Evolutionary conservation across 768 basidiomycete species (phyloP), one percentile per base, ranked within the genome.

Genomic region (Omphalotus guepiniiformis): DNA sequence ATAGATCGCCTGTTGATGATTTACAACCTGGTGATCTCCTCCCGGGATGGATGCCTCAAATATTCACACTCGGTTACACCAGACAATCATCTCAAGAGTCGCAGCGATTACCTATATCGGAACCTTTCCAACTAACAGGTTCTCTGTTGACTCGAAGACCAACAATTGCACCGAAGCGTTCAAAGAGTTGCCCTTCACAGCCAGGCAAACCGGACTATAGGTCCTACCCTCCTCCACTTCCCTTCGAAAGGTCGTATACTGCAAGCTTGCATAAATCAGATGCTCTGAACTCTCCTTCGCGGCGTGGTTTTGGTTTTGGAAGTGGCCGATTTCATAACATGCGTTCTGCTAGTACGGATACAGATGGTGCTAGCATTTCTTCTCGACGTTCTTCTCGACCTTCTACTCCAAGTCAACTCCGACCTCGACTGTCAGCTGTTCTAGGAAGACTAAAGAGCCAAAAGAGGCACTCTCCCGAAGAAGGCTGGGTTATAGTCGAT

Each of bases 11-110:
- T 9, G 18, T 28, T 18, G 41, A 42, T 29, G 23, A 46, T 13
- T 26, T 47, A 18, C 8, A 26, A 16, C 46, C 46, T 15, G 46
- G 46, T 9, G 46, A 47, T 29, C n/a, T 27, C 9, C 46, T 39
- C 23, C 46, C 46, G 23, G 46, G 37, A 19, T 47, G 46, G 46
- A 25, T 47, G 23, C 46, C 46, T 16, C 46, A 47, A 21, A 47
- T 47, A 25, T 47, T 47, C 38, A 39, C 46, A 11, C 15, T 47
- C 9, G 46, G 46, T 7, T 47, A 39, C 46, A 47, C 36, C 8
- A 47, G 30, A 35, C 38, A 36, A 9, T 15, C 46, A 26, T 46
- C 44, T 21, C 22, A 19, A 16, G 35, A 27, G n/a, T 9, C 37
- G 13, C 16, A 29, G 12, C 36, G 46, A 6, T 29, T 38, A 5